Percentiles rank a stretch among this genome's conserved stretches.
Conservation (phyloP, 306 rosid species). For the Pyrus communis region DNA sequence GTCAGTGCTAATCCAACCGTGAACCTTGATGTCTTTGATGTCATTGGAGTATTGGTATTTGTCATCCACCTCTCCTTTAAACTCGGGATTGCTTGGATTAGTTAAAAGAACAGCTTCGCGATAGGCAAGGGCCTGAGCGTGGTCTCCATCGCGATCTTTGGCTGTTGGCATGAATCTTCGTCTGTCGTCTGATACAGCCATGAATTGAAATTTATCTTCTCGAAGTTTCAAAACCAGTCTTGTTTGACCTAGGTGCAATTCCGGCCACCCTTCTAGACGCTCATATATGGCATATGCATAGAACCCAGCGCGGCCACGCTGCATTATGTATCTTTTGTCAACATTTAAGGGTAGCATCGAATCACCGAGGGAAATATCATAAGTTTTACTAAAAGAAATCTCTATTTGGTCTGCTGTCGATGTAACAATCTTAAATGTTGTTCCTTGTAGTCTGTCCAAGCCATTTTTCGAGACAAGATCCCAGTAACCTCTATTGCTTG, state of each 20-base stretch:
- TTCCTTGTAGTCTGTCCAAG: conserved; percentile 37
- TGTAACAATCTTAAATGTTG: conserved; percentile 22
- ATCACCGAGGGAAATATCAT: conserved; percentile 23
- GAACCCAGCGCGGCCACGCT: conserved; percentile 53
- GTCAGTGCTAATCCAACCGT: conserved; percentile 57
- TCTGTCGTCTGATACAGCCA: conserved; percentile 58
- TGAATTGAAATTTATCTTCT: conserved; percentile 33
- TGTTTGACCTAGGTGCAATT: conserved; percentile 31
- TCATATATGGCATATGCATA: conserved; percentile 54
- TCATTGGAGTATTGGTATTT: conserved; percentile 67
- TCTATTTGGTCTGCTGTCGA: conserved; percentile 35
- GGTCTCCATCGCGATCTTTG: conserved; percentile 26
- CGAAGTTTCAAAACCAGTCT: conserved; percentile 48
- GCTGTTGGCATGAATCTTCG: conserved; percentile 61
- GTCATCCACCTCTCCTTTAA: conserved; percentile 87
- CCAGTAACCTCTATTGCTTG: conserved; percentile 61
- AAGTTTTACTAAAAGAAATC: conserved; percentile 52
- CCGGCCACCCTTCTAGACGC: conserved; percentile 45
- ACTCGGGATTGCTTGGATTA: conserved; percentile 18
- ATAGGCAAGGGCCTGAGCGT: conserved; percentile 18
- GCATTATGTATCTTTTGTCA: conserved; percentile 64
- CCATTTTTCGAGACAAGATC: conserved; percentile 57
- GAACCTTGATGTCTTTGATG: conserved; percentile 42
- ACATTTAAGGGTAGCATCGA: conserved; percentile 39
- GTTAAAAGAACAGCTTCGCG: conserved; percentile 70